A percentile compares a stretch with the other conserved stretches of the same genome.
Evolutionary conservation across 371 early-diverging fungal species (phyloP).

Genomic region (Thermomucor indicae-seudaticae): DNA sequence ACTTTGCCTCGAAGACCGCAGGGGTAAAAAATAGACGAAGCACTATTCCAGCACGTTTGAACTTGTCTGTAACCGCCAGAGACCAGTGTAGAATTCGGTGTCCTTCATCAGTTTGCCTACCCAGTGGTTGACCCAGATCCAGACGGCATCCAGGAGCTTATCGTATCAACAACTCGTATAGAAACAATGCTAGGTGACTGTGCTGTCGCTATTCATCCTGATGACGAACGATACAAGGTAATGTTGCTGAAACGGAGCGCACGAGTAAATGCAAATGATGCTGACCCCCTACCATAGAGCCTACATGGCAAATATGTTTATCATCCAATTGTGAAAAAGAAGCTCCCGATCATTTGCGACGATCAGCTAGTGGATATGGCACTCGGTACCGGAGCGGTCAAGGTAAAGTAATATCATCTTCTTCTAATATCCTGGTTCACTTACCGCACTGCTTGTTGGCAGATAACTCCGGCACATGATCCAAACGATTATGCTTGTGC

Average conservation of each 20-base stretch:
- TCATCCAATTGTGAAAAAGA: constrained; percentile 81
- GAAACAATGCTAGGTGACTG: constrained; percentile 99
- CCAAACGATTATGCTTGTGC: constrained; percentile 94
- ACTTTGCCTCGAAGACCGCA: constrained; percentile 71
- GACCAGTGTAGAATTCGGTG: constrained; percentile 84
- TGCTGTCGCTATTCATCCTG: constrained; percentile 94
- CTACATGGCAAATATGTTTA: constrained; percentile 78
- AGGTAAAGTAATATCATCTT: too few species aligned
- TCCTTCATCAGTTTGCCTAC: constrained; percentile 65
- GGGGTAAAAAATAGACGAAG: constrained; percentile 57
- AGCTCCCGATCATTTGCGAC: constrained; percentile 88
- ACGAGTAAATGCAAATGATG: too few species aligned
- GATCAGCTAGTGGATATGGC: constrained; percentile 86
- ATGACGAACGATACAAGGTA: constrained; percentile 80
- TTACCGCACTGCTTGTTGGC: not conserved
- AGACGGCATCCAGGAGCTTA: constrained; percentile 57
- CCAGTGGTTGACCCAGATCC: constrained; percentile 52
- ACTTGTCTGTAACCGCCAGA: too few species aligned
- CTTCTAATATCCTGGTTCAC: not conserved
- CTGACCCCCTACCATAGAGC: constrained; percentile 28
- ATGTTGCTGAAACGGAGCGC: too few species aligned
- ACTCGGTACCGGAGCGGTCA: constrained; percentile 98
- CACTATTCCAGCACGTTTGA: too few species aligned
- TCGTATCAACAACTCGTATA: constrained; percentile 97
- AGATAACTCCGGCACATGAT: constrained; percentile 98